Conservation (phyloP, 768 basidiomycete species). For the Podaxis carcinomalis region DNA sequence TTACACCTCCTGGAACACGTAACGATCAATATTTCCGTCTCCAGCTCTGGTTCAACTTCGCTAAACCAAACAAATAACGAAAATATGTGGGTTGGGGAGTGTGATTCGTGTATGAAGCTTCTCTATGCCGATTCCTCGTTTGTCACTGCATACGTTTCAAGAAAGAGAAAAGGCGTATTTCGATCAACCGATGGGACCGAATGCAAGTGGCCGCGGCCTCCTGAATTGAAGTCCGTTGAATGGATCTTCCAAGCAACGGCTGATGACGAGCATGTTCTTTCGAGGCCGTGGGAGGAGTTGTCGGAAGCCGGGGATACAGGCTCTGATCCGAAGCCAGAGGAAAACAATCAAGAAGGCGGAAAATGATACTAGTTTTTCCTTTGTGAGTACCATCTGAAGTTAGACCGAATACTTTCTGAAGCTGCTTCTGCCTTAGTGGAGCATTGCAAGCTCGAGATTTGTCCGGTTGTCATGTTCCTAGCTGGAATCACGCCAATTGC, state of each 20-base stretch:
- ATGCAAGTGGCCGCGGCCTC: neutral
- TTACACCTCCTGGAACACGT: neutral
- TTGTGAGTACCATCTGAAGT: neutral
- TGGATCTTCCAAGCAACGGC: neutral
- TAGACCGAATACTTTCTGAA: neutral
- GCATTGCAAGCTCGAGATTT: neutral
- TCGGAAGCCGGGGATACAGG: neutral
- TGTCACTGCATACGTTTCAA: neutral
- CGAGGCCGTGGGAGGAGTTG: neutral
- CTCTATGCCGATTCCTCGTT: neutral
- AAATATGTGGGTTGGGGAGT: constrained; percentile 8
- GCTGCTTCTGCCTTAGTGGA: neutral
- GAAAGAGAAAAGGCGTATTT: neutral
- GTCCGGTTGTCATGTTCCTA: neutral
- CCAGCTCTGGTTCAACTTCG: neutral
- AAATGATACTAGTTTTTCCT: neutral
- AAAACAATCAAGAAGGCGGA: neutral
- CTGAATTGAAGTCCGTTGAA: neutral
- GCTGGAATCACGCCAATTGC: neutral
- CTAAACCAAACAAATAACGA: neutral
- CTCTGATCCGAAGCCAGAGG: neutral
- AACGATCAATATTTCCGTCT: neutral
- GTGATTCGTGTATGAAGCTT: constrained; percentile 1
- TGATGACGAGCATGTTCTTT: neutral
- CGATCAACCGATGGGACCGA: neutral